Conservation (phyloP, 2,329 filamentous ascomycete genomes). For the Fusarium irregulare region DNA sequence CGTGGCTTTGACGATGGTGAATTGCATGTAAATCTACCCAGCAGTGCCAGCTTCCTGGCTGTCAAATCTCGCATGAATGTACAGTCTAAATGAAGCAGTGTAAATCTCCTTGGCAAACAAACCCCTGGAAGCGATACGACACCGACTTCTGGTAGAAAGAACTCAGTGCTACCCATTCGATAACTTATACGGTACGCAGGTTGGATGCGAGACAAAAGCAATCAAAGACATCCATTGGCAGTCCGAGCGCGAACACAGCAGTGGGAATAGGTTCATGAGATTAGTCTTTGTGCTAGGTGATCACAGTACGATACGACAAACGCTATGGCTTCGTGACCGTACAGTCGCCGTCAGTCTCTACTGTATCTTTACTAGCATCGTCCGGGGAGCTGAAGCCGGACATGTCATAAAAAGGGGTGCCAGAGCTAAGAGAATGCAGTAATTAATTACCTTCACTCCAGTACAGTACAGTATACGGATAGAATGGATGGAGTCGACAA, state of each 20-base stretch:
- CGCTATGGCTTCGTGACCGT: slow-evolving; percentile 2
- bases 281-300: slow-evolving; percentile 12
- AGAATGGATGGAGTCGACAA: slow-evolving; percentile 7
- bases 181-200: slow-evolving; percentile 9
- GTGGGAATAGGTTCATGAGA: neutral
- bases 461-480: neutral
- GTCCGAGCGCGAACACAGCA: slow-evolving; percentile 8
- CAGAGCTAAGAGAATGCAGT: slow-evolving; percentile 15
- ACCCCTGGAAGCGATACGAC: slow-evolving; percentile 11
- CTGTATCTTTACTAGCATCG: slow-evolving; percentile 25
- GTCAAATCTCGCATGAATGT: slow-evolving; percentile 30
- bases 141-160: neutral
- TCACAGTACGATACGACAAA: neutral
- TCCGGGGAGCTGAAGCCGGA: slow-evolving; percentile 35
- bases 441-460: slow-evolving; percentile 3
- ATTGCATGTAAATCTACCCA: neutral
- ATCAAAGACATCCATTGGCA: slow-evolving; percentile 24
- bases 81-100: slow-evolving; percentile 36
- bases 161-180: slow-evolving; percentile 1
- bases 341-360: slow-evolving; percentile 4
- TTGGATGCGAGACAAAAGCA: slow-evolving; percentile 13
- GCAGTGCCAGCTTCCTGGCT: neutral
- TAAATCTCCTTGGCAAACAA: slow-evolving; percentile 33
- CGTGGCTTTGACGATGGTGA: slow-evolving; percentile 34
- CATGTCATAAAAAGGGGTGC: slow-evolving; percentile 24